Conservation (phyloP, 2,329 filamentous ascomycete genomes). For the Penicillium vulpinum region DNA sequence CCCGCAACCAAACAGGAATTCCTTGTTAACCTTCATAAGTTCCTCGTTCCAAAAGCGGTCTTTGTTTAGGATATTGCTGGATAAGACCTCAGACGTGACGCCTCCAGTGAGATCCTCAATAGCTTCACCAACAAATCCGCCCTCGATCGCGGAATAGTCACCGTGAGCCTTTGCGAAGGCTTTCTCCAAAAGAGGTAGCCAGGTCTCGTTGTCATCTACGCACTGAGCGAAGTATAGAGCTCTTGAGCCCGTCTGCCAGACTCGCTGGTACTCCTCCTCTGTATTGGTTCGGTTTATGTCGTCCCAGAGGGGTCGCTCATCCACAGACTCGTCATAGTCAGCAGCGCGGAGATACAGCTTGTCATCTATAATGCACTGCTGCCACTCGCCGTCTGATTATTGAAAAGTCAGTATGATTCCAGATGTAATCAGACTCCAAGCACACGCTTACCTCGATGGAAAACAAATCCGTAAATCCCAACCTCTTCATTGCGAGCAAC, state of each 20-base stretch:
- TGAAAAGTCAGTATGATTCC: neutral
- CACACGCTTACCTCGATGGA: constrained; percentile 61
- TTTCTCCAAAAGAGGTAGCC: constrained; percentile 78
- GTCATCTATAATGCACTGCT: constrained; percentile 87
- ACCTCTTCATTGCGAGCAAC: constrained; percentile 70
- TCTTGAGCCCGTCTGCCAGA: constrained; percentile 72
- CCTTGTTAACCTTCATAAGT: constrained; percentile 74
- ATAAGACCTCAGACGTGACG: constrained; percentile 49
- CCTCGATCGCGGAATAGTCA: constrained; percentile 73
- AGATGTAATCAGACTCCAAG: neutral
- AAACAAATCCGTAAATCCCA: constrained; percentile 83
- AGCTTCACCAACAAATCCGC: constrained; percentile 68
- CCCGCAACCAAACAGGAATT: constrained; percentile 60
- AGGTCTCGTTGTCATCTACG: constrained; percentile 75
- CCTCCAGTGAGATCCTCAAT: constrained; percentile 61
- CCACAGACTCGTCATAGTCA: constrained; percentile 75
- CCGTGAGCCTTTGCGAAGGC: constrained; percentile 83
- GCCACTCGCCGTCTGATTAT: constrained; percentile 75
- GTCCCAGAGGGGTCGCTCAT: constrained; percentile 72
- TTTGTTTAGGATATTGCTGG: constrained; percentile 58
- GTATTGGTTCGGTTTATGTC: constrained; percentile 73
- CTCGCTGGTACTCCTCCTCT: constrained; percentile 68
- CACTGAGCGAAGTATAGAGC: constrained; percentile 78
- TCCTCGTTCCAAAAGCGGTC: constrained; percentile 83
- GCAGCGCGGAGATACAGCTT: constrained; percentile 82